Conservation (phyloP, 352 stramenopile genomes). For the Pythium rhizo-oryzae region DNA sequence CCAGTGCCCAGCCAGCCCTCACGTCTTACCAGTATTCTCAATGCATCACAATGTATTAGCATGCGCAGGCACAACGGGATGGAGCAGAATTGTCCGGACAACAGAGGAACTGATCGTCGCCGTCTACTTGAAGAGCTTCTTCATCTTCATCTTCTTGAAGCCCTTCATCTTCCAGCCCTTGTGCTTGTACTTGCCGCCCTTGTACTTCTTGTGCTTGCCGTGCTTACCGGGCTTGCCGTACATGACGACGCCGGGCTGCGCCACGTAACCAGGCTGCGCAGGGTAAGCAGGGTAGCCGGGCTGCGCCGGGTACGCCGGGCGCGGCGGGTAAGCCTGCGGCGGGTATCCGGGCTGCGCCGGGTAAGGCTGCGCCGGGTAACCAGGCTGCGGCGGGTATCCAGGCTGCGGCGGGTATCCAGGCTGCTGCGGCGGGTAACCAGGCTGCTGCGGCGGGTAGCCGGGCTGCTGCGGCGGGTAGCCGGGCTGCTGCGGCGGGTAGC, state of each 20-base stretch:
- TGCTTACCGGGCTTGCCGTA: constrained; percentile 26
- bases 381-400: constrained; percentile 38
- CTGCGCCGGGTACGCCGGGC: constrained; percentile 18
- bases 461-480: constrained; percentile 38
- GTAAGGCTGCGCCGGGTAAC: constrained; percentile 38
- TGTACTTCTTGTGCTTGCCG: constrained; percentile 37
- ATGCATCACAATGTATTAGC: not conserved
- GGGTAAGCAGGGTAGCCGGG: constrained; percentile 25
- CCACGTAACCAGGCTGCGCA: constrained; percentile 29
- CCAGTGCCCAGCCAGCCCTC: not conserved
- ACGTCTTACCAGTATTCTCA: not conserved
- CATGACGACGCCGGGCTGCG: constrained; percentile 35
- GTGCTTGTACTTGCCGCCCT: constrained; percentile 29
- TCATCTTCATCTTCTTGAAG: constrained; percentile 39
- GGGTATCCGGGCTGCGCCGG: constrained; percentile 35
- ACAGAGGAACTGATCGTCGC: not conserved
- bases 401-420: constrained; percentile 33
- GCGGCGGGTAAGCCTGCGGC: constrained; percentile 24
- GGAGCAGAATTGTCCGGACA: not conserved
- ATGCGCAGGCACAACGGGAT: not conserved
- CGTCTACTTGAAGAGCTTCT: constrained; percentile 33
- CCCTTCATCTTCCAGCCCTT: constrained; percentile 32
- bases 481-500: constrained; percentile 39
- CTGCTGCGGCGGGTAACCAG: constrained; percentile 38
- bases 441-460: constrained; percentile 39